Percentiles rank a stretch among this genome's conserved stretches.
These are phyloP conservation scores for Sanghuangporus weigelae DNA, from an alignment of 1,284 basidiomycete species.

Conservation along the genomic window DNA sequence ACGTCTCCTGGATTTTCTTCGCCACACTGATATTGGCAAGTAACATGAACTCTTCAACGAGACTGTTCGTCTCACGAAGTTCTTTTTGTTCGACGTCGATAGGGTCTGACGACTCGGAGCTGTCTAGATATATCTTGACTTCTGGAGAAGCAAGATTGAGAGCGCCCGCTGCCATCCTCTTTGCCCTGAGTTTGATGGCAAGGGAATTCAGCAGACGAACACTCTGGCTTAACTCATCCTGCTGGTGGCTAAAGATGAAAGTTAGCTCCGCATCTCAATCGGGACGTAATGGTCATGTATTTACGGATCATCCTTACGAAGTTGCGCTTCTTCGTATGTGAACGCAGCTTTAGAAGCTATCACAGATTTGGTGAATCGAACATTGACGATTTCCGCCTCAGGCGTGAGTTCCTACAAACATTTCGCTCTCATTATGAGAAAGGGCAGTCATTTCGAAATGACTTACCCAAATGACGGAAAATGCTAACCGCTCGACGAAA, in stretches of 20 bases:
- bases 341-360: constrained; percentile 97
- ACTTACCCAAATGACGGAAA: constrained; percentile 93
- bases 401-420: constrained; percentile 71
- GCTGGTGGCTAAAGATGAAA: constrained; percentile 46
- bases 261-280: constrained; percentile 2
- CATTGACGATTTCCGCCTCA: constrained; percentile 85
- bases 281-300: constrained; percentile 26
- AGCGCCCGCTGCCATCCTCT: constrained; percentile 90
- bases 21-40: constrained; percentile 97
- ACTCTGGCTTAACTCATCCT: constrained; percentile 82
- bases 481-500: constrained; percentile 91
- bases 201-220: constrained; percentile 89
- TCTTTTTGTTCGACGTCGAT: constrained; percentile 98
- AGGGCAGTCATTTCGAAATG: constrained; percentile 8
- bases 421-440: neutral
- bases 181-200: constrained; percentile 82
- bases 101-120: constrained; percentile 88
- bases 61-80: constrained; percentile 87
- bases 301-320: constrained; percentile 88
- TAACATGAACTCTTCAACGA: constrained; percentile 99
- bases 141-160: constrained; percentile 97
- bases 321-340: constrained; percentile 96
- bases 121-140: constrained; percentile 94
- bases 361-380: constrained; percentile 93
- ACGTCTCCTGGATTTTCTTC: constrained; percentile 86